Conservation (phyloP, 371 early-diverging fungal genomes). For the Mucor piriformis region DNA sequence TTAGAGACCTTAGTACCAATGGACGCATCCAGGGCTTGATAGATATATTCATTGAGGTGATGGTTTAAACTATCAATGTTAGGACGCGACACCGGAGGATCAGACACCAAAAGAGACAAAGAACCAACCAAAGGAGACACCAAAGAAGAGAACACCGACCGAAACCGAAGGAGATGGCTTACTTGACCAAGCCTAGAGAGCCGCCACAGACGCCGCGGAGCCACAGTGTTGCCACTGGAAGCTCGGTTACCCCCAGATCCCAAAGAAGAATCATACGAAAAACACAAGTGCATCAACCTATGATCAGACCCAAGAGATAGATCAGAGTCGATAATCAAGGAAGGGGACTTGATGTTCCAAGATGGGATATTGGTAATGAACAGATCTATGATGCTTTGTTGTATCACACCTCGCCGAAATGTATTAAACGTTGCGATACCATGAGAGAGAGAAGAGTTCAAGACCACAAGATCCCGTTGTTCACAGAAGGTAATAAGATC, state of each 20-base stretch:
- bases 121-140: too few species aligned
- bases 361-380: conserved; percentile 5
- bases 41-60: too few species aligned
- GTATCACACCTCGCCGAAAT: not conserved
- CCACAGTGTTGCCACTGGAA: not conserved
- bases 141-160: too few species aligned
- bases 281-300: conserved; percentile 1
- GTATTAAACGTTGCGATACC: conserved; percentile 5
- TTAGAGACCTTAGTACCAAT: too few species aligned
- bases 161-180: too few species aligned
- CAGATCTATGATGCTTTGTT: conserved; percentile 9
- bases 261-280: not conserved
- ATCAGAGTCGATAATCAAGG: not conserved
- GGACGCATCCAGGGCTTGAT: too few species aligned
- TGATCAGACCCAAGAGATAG: conserved; percentile 17
- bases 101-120: too few species aligned
- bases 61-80: too few species aligned
- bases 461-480: not conserved
- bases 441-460: conserved; percentile 6
- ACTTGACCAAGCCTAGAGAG: too few species aligned
- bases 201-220: too few species aligned
- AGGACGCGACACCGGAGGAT: too few species aligned
- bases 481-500: not conserved
- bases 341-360: not conserved
- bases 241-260: not conserved